These are phyloP conservation scores for Beta lomatogona DNA, from an alignment of 179 eudicot genomes.

Conservation along the genomic window DNA sequence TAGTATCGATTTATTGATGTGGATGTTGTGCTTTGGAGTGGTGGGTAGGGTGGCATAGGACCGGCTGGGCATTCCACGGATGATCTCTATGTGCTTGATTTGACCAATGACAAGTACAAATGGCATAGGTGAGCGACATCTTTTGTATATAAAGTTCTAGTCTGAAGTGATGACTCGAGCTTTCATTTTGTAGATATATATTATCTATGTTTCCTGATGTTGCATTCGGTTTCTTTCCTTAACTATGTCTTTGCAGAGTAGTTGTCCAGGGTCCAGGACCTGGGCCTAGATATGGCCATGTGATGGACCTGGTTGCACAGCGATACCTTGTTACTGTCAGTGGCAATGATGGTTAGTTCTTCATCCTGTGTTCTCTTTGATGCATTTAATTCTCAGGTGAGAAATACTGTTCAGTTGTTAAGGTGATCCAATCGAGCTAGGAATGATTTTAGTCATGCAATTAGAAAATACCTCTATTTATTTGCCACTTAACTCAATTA, in stretches of 20 bases:
- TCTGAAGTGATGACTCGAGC: background rate
- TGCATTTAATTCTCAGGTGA: background rate
- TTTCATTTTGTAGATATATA: background rate
- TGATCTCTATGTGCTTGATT: slow-evolving; percentile 88
- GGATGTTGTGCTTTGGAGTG: slow-evolving; percentile 28
- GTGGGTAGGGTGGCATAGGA: slow-evolving; percentile 87
- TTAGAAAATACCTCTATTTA: background rate
- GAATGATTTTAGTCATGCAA: too few relatives aligned
- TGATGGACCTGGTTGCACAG: slow-evolving; percentile 91
- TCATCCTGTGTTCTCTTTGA: background rate
- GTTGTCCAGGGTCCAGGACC: slow-evolving; percentile 96
- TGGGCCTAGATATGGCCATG: slow-evolving; percentile 97
- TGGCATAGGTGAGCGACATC: slow-evolving; percentile 76
- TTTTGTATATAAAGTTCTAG: background rate
- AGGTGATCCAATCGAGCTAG: background rate
- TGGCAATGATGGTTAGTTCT: slow-evolving; percentile 90
- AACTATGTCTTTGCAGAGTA: slow-evolving; percentile 49
- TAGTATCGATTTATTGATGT: slow-evolving; percentile 25
- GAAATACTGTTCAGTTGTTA: background rate
- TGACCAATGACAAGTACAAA: slow-evolving; percentile 90
- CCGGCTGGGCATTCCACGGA: slow-evolving; percentile 98
- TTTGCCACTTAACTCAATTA: background rate
- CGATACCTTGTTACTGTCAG: slow-evolving; percentile 88
- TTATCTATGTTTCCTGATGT: background rate
- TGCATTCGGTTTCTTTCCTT: background rate